Evolutionary conservation across 495 filamentous ascomycete species (phyloP).

Genomic region (Neurospora discreta): DNA sequence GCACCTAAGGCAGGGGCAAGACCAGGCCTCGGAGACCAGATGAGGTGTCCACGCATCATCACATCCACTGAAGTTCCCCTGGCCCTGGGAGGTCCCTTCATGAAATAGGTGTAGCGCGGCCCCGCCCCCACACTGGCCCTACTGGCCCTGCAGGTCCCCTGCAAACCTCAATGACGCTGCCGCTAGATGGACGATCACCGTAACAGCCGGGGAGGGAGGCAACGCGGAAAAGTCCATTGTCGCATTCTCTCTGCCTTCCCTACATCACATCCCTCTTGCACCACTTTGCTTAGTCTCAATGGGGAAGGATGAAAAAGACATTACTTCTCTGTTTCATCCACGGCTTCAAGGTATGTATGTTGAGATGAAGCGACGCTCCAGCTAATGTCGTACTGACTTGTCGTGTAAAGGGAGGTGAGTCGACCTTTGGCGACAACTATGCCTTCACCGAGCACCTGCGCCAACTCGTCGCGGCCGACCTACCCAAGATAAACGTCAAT

Average conservation of each 20-base stretch:
- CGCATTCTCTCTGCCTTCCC: neutral
- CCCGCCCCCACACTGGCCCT: neutral
- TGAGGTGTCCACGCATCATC: neutral
- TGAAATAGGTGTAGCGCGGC: neutral
- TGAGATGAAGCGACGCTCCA: neutral
- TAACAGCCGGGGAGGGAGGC: neutral
- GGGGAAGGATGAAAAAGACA: conserved; percentile 69
- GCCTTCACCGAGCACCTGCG: conserved; percentile 66
- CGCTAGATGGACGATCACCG: neutral
- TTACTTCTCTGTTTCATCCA: conserved; percentile 89
- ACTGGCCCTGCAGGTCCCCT: neutral
- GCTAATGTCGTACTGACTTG: neutral
- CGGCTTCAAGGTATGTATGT: conserved; percentile 74
- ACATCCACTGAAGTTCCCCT: neutral
- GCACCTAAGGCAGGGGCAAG: neutral
- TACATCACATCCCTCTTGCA: neutral
- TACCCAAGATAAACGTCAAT: conserved; percentile 63
- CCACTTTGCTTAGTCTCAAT: conserved; percentile 9
- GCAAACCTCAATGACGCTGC: neutral
- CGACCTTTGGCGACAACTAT: conserved; percentile 61
- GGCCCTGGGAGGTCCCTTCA: neutral
- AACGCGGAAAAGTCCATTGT: neutral
- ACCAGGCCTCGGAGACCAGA: neutral
- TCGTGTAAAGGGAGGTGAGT: conserved; percentile 60
- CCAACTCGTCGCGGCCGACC: conserved; percentile 52